phyloP scores from a whole-genome alignment of 2,329 filamentous ascomycete genomes.

The Fusarium cicatricum region DNA sequence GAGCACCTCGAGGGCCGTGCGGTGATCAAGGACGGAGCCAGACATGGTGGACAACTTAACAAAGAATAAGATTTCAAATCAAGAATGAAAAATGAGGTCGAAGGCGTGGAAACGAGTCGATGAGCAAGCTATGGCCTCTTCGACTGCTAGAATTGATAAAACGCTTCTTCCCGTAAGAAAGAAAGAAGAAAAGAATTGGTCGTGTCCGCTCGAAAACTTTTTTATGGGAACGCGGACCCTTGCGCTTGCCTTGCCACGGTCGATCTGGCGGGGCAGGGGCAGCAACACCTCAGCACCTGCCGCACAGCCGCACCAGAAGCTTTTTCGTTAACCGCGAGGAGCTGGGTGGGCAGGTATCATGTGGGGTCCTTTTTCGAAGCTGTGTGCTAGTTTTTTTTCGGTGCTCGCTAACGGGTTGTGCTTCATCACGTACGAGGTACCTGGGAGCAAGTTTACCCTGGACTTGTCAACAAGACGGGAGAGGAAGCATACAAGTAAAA shows the following conservation, averaged over 20 bases:
- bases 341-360: too few relatives aligned
- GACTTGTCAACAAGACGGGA: too few relatives aligned
- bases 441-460: background rate
- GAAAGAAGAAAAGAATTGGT: conserved; percentile 51
- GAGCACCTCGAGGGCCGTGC: conserved; percentile 80
- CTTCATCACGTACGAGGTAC: background rate
- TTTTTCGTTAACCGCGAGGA: too few relatives aligned
- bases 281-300: conserved; percentile 7
- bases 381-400: conserved; percentile 11
- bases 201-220: conserved; percentile 50
- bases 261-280: conserved; percentile 28
- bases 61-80: conserved; percentile 40
- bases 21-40: conserved; percentile 73
- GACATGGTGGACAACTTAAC: conserved; percentile 68
- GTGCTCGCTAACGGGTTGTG: background rate
- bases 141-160: conserved; percentile 51
- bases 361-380: background rate
- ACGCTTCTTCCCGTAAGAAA: conserved; percentile 64
- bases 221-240: conserved; percentile 46
- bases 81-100: conserved; percentile 51
- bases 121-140: conserved; percentile 41
- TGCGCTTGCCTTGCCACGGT: conserved; percentile 22
- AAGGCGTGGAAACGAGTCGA: conserved; percentile 48
- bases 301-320: conserved; percentile 1
- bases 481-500: too few relatives aligned